These are phyloP conservation scores for Nicotiana benthamiana DNA, from an alignment of 257 asterid genomes.

Conservation along the genomic window DNA sequence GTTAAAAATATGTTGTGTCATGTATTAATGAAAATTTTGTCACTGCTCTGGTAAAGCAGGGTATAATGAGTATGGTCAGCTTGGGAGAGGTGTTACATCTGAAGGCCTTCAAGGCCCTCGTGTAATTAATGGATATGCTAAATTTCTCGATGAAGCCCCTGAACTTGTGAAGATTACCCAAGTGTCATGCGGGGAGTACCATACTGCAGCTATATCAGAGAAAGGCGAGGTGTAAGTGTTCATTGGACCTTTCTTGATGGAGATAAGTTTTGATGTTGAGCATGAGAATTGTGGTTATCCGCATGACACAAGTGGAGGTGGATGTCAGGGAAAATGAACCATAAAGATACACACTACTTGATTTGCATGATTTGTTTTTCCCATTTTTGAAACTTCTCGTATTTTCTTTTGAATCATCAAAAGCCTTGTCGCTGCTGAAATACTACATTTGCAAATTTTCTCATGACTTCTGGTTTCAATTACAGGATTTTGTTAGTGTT, in stretches of 20 bases:
- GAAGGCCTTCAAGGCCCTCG: slow-evolving; percentile 98
- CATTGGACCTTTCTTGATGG: slow-evolving; percentile 36
- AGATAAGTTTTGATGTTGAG: slow-evolving; percentile 26
- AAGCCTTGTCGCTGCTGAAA: background rate
- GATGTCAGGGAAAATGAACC: slow-evolving; percentile 5
- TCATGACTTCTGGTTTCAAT: background rate
- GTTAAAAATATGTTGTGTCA: slow-evolving; percentile 15
- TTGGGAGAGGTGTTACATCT: slow-evolving; percentile 92
- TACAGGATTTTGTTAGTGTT: background rate
- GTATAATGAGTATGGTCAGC: slow-evolving; percentile 96
- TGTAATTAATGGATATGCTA: slow-evolving; percentile 67
- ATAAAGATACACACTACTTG: background rate
- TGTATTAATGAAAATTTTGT: slow-evolving; percentile 44
- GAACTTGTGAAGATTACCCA: slow-evolving; percentile 85
- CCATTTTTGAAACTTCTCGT: background rate
- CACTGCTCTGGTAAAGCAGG: slow-evolving; percentile 73
- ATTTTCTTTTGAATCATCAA: background rate
- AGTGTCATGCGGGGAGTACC: slow-evolving; percentile 97
- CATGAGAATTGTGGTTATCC: slow-evolving; percentile 32
- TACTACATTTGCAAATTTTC: background rate
- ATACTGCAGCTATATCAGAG: slow-evolving; percentile 83
- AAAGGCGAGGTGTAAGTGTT: slow-evolving; percentile 97
- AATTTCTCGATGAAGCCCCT: slow-evolving; percentile 91
- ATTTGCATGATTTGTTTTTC: background rate
- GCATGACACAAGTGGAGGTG: slow-evolving; percentile 22